A percentile compares a stretch with the other conserved stretches of the same genome.
These are phyloP conservation scores for Coix lacrymajobi DNA, from an alignment of 176 grass and related monocot species.

Conservation along the genomic window DNA sequence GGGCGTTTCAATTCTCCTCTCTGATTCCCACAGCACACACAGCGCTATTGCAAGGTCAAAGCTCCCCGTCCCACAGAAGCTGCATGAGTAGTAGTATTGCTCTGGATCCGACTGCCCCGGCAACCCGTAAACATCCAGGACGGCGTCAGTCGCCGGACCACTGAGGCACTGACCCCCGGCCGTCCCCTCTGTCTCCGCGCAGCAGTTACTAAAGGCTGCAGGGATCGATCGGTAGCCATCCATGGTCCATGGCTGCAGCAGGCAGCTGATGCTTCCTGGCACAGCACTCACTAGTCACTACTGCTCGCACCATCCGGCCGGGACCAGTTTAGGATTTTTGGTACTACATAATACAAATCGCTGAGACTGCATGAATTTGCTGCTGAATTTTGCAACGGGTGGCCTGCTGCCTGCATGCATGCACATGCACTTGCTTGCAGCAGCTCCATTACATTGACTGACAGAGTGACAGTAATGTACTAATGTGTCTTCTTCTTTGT, in stretches of 20 bases:
- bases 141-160: slow-evolving; percentile 8
- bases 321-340: neutral
- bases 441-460: neutral
- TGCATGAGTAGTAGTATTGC: too few species aligned
- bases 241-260: neutral
- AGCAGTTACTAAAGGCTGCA: slow-evolving; percentile 16
- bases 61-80: neutral
- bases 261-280: neutral
- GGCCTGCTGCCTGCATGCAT: neutral
- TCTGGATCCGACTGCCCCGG: neutral
- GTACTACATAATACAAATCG: neutral
- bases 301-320: neutral
- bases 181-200: neutral
- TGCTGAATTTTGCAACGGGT: neutral
- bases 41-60: slow-evolving; percentile 11
- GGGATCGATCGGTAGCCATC: neutral
- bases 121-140: slow-evolving; percentile 24
- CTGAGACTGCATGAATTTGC: neutral
- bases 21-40: neutral
- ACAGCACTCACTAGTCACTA: neutral
- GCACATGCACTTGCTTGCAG: neutral
- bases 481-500: neutral
- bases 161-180: too few species aligned
- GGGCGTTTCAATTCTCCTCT: neutral
- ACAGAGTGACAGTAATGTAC: neutral